A percentile compares a stretch with the other conserved stretches of the same genome.
phyloP scores from a whole-genome alignment of 352 stramenopile genomes.

The Thalassiosira mediterranea region DNA sequence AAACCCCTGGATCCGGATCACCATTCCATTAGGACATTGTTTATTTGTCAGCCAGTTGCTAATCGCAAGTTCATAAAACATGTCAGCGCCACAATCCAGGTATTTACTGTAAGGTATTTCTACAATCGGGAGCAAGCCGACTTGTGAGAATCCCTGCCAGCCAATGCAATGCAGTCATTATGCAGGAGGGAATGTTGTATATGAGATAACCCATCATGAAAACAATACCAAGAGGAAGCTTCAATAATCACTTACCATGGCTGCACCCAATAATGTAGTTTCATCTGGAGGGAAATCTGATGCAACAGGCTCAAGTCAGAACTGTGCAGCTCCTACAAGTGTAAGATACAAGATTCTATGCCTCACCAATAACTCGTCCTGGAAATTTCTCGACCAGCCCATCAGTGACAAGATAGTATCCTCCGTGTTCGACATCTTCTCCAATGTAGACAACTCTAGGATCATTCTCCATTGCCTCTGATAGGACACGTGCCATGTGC shows the following conservation, averaged over 20 bases:
- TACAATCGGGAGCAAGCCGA: constrained; percentile 82
- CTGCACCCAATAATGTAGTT: constrained; percentile 82
- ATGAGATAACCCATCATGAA: too few species aligned
- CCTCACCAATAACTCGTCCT: constrained; percentile 63
- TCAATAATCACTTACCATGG: too few species aligned
- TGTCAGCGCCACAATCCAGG: constrained; percentile 85
- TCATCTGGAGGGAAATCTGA: constrained; percentile 87
- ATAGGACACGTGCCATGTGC: constrained; percentile 80
- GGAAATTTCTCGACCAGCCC: constrained; percentile 72
- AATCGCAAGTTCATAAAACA: constrained; percentile 84
- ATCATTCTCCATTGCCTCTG: constrained; percentile 68
- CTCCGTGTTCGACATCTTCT: constrained; percentile 84
- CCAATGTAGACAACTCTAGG: constrained; percentile 81
- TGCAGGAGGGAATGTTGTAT: too few species aligned
- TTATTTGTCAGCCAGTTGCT: constrained; percentile 79
- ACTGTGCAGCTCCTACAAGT: too few species aligned
- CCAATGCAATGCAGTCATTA: too few species aligned
- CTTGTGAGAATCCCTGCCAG: constrained; percentile 83
- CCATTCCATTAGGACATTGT: constrained; percentile 78
- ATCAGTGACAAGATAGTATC: constrained; percentile 84
- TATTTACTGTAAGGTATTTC: constrained; percentile 88
- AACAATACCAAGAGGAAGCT: too few species aligned
- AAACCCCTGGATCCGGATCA: constrained; percentile 85
- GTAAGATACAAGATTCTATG: too few species aligned
- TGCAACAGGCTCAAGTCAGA: too few species aligned